These are phyloP conservation scores for Barbarea vulgaris DNA, from an alignment of 345 rosid genomes.

Conservation along the genomic window DNA sequence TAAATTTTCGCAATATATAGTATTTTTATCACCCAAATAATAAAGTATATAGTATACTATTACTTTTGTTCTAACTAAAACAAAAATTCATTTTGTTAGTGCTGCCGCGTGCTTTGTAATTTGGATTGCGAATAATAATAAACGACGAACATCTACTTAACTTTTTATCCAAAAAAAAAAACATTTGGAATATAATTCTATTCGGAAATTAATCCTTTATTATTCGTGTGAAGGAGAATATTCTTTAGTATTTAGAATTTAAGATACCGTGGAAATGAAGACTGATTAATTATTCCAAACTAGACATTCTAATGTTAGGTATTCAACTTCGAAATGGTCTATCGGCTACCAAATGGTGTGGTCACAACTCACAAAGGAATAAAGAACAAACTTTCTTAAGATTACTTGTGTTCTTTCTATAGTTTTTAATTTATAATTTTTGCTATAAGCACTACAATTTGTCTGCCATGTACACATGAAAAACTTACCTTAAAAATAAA, in stretches of 20 bases:
- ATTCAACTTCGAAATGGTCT: not conserved
- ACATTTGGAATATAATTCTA: not conserved
- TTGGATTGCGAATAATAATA: no score
- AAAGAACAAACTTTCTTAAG: slow-evolving; percentile 11
- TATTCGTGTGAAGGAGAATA: not conserved
- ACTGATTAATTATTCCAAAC: not conserved
- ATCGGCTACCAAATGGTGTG: not conserved
- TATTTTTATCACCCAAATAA: not conserved
- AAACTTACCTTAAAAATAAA: not conserved
- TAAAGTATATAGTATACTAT: not conserved
- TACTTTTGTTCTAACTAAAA: not conserved
- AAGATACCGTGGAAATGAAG: not conserved
- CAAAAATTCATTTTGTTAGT: not conserved
- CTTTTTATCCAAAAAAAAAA: no score
- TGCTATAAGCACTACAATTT: slow-evolving; percentile 9
- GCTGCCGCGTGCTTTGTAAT: not conserved
- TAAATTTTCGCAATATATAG: not conserved
- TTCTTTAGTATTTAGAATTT: not conserved
- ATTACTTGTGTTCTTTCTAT: not conserved
- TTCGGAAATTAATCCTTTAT: not conserved
- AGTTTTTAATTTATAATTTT: not conserved
- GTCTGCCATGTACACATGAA: slow-evolving; percentile 25
- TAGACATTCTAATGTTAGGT: slow-evolving; percentile 6
- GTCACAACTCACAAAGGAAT: not conserved
- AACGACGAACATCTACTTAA: no score